phyloP scores from a whole-genome alignment of 1,284 basidiomycete genomes.

The Fomitopsis schrenkii region DNA sequence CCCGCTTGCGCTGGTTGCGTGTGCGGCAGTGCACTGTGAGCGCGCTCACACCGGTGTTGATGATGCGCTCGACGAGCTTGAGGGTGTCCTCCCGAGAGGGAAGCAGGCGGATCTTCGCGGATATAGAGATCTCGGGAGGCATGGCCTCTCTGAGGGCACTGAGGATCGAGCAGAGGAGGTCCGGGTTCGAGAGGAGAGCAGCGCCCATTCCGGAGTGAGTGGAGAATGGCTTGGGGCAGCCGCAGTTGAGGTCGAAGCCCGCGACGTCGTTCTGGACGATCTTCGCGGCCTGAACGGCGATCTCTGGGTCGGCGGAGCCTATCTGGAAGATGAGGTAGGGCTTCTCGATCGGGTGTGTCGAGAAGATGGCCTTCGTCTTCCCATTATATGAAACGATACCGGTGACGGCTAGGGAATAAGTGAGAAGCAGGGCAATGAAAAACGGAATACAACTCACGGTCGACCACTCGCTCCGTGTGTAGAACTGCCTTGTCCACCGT shows the following conservation, averaged over 20 bases:
- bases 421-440: constrained; percentile 5
- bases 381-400: constrained; percentile 89
- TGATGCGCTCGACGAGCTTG: constrained; percentile 81
- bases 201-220: constrained; percentile 97
- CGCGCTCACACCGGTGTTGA: constrained; percentile 84
- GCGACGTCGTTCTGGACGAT: constrained; percentile 87
- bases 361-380: constrained; percentile 83
- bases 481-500: constrained; percentile 96
- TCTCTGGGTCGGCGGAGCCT: constrained; percentile 83
- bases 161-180: constrained; percentile 86
- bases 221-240: constrained; percentile 95
- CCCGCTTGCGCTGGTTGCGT: constrained; percentile 84
- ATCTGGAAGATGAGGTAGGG: constrained; percentile 91
- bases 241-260: constrained; percentile 94
- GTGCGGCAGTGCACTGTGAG: constrained; percentile 97
- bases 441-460: constrained; percentile 57
- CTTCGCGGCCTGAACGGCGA: constrained; percentile 90
- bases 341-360: constrained; percentile 93
- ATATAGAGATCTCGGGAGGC: constrained; percentile 76
- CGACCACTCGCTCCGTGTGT: constrained; percentile 76
- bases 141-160: constrained; percentile 72
- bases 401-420: constrained; percentile 54
- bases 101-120: constrained; percentile 90
- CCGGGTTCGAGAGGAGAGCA: constrained; percentile 88
- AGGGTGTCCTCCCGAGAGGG: constrained; percentile 86